Conservation (phyloP, 345 rosid genomes). For the Syzygium jambos region DNA sequence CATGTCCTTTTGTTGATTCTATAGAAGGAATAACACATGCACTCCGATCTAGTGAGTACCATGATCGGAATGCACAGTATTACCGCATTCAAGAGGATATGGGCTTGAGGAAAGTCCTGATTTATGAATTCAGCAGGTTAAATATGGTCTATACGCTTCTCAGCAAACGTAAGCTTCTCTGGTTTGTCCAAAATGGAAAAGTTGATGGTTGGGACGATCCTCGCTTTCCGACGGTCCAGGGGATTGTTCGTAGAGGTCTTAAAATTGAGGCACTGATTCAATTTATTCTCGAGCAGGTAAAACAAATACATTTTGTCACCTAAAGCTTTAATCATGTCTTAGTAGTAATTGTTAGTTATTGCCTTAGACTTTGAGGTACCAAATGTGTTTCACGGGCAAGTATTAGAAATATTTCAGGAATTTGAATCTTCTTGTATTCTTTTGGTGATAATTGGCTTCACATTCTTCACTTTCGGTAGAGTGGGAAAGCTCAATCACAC, state of each 20-base stretch:
- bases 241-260: conserved; percentile 88
- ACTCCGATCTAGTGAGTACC: conserved; percentile 80
- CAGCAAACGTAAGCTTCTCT: conserved; percentile 87
- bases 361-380: not conserved
- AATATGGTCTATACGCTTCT: conserved; percentile 90
- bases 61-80: conserved; percentile 89
- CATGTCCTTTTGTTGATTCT: conserved; percentile 90
- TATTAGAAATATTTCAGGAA: not conserved
- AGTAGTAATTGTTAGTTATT: not conserved
- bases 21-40: conserved; percentile 85
- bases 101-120: conserved; percentile 59
- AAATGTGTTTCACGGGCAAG: not conserved
- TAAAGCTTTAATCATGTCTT: not conserved
- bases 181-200: conserved; percentile 85
- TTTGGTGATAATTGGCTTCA: not conserved
- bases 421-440: not conserved
- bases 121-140: conserved; percentile 82
- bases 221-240: conserved; percentile 96
- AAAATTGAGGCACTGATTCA: conserved; percentile 85
- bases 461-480: not conserved
- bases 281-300: conserved; percentile 92
- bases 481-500: not conserved
- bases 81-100: conserved; percentile 72
- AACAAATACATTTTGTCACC: not conserved
- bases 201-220: conserved; percentile 99